Evolutionary conservation across 805 yeast genomes (phyloP), one percentile per base, ranked within the genome.

Genomic region (Saccharomycopsis babjevae): DNA sequence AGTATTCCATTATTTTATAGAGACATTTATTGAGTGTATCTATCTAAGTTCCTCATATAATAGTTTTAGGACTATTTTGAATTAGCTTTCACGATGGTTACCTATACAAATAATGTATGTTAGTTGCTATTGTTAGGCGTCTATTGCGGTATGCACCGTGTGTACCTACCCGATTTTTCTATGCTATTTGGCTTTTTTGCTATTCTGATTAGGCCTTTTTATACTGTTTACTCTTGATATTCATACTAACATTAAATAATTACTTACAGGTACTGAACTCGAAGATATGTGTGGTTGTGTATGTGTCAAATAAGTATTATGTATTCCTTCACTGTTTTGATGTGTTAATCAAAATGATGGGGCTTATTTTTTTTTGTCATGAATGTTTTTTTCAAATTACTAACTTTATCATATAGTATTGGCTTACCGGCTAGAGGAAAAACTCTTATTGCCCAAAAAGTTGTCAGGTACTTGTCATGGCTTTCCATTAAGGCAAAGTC

Each of bases 371-470:
- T 7, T 18, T 20, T 25, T 18, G 8, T 7, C 54, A 18, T 20
- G 11, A 16, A 10, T 30, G n/a, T 50, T 32, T 16, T 30, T 5
- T n/a, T 30, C 30, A 11, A 30, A 22, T 7, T 52, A 52, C 56
- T 52, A 52, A 52, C 56, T 1, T 3, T 15, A n/a, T 40, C 34
- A 11, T 43, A 18, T 52, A 61, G 64, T n/a, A 63, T 88, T 43
- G 96, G 96, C 0, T 72, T 87, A 15, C 98, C 98, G 0, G 97
- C 94, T 15, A 81, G 98, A 61, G 99, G 99, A 2, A 94, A 94
- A 72, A 88, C 97, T 2, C 85, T 91, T 72, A 93, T 94, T 64
- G 91, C 98, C 2, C 96, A 91, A 70, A 94, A 93, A 71, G 76
- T 94, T 59, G 96, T 93, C 38, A 80, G 98, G 56, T 94, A 93